Conservation (phyloP, 106 monocot genomes). For the Acorus calamus region DNA sequence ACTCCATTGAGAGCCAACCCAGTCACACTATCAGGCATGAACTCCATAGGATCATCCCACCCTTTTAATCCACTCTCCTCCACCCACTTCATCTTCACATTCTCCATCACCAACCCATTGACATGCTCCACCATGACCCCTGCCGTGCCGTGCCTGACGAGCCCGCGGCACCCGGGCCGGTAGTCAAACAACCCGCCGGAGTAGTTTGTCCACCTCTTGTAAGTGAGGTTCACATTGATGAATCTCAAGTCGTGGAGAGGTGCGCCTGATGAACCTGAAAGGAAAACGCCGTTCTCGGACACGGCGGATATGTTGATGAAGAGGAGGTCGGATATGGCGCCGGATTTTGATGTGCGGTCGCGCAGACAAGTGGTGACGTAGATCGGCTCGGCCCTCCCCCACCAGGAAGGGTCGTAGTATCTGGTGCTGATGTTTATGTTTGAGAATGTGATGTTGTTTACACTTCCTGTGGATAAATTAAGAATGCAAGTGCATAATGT, state of each 20-base stretch:
- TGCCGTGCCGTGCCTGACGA: constrained; percentile 59
- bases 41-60: constrained; percentile 63
- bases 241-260: constrained; percentile 55
- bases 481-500: too few species aligned
- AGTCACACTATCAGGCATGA: constrained; percentile 21
- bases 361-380: constrained; percentile 86
- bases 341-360: constrained; percentile 39
- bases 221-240: constrained; percentile 58
- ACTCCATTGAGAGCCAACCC: too few species aligned
- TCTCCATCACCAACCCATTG: constrained; percentile 49
- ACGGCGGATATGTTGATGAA: constrained; percentile 76
- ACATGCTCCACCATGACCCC: constrained; percentile 90
- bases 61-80: constrained; percentile 24
- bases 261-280: constrained; percentile 63
- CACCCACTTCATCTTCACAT: constrained; percentile 78
- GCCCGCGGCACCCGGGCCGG: constrained; percentile 70
- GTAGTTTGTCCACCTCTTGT: constrained; percentile 51
- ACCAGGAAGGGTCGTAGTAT: constrained; percentile 94
- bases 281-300: constrained; percentile 88
- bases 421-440: constrained; percentile 88
- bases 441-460: constrained; percentile 64
- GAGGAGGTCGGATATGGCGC: constrained; percentile 56
- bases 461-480: constrained; percentile 47
- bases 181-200: constrained; percentile 66
- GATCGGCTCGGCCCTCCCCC: constrained; percentile 96